Conservation (phyloP, 2,329 filamentous ascomycete genomes). For the Teratosphaeria zuluensis region DNA sequence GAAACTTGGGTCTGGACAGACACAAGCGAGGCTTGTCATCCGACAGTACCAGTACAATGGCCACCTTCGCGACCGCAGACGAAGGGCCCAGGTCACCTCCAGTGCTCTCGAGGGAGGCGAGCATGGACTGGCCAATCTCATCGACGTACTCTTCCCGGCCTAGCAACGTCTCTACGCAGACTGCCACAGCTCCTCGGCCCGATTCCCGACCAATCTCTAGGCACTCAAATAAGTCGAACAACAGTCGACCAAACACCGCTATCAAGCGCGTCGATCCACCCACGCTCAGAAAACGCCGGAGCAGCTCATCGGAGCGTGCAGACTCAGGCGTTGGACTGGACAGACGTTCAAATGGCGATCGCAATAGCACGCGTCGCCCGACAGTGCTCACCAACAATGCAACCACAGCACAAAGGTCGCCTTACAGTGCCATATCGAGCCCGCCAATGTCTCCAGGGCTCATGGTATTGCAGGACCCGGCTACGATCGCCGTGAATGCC, state of each 20-base stretch:
- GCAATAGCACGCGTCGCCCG: slow-evolving; percentile 16
- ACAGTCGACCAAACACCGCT: slow-evolving; percentile 7
- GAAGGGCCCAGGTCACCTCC: slow-evolving; percentile 26
- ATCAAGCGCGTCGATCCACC: slow-evolving; percentile 1
- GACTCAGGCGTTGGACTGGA: slow-evolving; percentile 23
- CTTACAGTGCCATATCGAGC: slow-evolving; percentile 1
- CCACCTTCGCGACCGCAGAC: slow-evolving; percentile 54
- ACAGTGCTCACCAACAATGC: slow-evolving; percentile 7
- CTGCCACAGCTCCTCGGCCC: not conserved
- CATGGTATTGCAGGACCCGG: slow-evolving; percentile 23
- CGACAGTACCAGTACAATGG: slow-evolving; percentile 52
- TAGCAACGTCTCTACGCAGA: not conserved
- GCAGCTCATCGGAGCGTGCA: slow-evolving; percentile 20
- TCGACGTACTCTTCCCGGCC: not conserved
- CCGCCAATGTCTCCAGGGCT: slow-evolving; percentile 22
- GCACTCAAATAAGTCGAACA: not conserved
- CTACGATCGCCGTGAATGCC: slow-evolving; percentile 28
- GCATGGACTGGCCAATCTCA: slow-evolving; percentile 6
- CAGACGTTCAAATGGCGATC: slow-evolving; percentile 14
- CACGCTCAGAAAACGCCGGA: not conserved
- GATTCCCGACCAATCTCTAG: not conserved
- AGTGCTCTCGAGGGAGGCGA: not conserved
- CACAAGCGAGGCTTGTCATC: slow-evolving; percentile 43
- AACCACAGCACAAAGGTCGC: not conserved
- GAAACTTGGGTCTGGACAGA: slow-evolving; percentile 14